A percentile compares a stretch with the other conserved stretches of the same genome.
phyloP scores from a whole-genome alignment of 352 stramenopile genomes.

The Pythium aquatile region DNA sequence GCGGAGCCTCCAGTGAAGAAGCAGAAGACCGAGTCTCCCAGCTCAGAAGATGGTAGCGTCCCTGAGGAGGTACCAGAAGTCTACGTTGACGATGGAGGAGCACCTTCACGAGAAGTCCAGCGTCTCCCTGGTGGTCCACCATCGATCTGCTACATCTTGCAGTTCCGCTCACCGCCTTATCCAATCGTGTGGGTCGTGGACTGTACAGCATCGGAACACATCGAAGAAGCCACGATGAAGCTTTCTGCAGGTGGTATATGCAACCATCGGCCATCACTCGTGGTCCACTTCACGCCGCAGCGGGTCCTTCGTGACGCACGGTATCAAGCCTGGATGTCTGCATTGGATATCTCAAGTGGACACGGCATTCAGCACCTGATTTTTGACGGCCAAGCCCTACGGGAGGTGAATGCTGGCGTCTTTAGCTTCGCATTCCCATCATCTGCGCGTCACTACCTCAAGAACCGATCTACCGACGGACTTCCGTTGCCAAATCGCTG shows the following conservation, averaged over 20 bases:
- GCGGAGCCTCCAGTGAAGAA: constrained; percentile 26
- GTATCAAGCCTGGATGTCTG: constrained; percentile 21
- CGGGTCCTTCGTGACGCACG: neutral
- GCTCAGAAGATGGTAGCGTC: neutral
- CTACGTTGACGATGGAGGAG: neutral
- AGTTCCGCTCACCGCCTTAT: constrained; percentile 31
- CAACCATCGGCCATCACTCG: constrained; percentile 40
- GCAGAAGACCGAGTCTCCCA: constrained; percentile 13
- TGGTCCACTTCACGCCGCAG: constrained; percentile 54
- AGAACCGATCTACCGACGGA: neutral
- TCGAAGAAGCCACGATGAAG: constrained; percentile 28
- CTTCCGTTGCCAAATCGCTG: constrained; percentile 1
- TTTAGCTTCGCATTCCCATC: constrained; percentile 59
- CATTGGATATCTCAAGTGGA: neutral
- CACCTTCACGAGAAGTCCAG: too few relatives aligned
- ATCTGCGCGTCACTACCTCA: constrained; percentile 34
- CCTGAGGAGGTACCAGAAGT: constrained; percentile 19
- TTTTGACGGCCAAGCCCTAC: constrained; percentile 42
- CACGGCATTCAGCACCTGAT: constrained; percentile 40
- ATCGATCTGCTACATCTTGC: constrained; percentile 38
- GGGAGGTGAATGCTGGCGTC: constrained; percentile 31
- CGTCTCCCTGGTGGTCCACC: too few relatives aligned
- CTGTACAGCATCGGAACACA: constrained; percentile 29
- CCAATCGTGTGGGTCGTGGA: constrained; percentile 64
- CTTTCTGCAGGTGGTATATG: constrained; percentile 18